Percentiles rank a stretch among this genome's conserved stretches.
These are phyloP conservation scores for Staphylotrichum tortipilum DNA, from an alignment of 495 filamentous ascomycete species.

Conservation along the genomic window DNA sequence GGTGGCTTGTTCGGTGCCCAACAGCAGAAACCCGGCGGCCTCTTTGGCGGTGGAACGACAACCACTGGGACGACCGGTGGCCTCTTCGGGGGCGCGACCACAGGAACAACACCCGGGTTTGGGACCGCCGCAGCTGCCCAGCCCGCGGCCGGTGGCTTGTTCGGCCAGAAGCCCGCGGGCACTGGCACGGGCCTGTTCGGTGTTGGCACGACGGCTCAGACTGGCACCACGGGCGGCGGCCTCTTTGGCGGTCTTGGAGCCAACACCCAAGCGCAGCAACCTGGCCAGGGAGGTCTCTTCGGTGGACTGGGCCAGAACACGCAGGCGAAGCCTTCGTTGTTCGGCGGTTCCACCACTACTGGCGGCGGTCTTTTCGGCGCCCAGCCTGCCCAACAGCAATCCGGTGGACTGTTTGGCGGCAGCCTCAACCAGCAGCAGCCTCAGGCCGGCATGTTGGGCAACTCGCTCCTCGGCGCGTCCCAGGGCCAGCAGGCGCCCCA, in stretches of 20 bases:
- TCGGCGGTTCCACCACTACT: conserved; percentile 31
- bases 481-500: conserved; percentile 38
- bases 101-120: neutral
- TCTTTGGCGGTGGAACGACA: conserved; percentile 40
- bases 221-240: conserved; percentile 33
- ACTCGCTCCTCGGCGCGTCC: conserved; percentile 34
- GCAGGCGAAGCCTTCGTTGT: conserved; percentile 38
- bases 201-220: conserved; percentile 31
- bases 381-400: conserved; percentile 39
- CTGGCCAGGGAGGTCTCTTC: conserved; percentile 34
- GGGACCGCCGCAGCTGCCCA: conserved; percentile 15
- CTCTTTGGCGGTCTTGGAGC: conserved; percentile 43
- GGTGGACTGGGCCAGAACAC: conserved; percentile 30
- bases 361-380: conserved; percentile 56
- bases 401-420: conserved; percentile 32
- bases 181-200: conserved; percentile 42
- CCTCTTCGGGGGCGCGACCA: conserved; percentile 34
- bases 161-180: conserved; percentile 47
- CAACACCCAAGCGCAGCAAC: conserved; percentile 52
- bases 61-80: conserved; percentile 29
- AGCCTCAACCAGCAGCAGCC: conserved; percentile 37
- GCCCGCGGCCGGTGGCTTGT: conserved; percentile 46
- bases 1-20: conserved; percentile 53
- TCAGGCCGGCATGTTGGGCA: conserved; percentile 30
- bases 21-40: conserved; percentile 38